A percentile compares a stretch with the other conserved stretches of the same genome.
phyloP scores from a whole-genome alignment of 441 rosid species.

The Pelargonium myrrhifolium region DNA sequence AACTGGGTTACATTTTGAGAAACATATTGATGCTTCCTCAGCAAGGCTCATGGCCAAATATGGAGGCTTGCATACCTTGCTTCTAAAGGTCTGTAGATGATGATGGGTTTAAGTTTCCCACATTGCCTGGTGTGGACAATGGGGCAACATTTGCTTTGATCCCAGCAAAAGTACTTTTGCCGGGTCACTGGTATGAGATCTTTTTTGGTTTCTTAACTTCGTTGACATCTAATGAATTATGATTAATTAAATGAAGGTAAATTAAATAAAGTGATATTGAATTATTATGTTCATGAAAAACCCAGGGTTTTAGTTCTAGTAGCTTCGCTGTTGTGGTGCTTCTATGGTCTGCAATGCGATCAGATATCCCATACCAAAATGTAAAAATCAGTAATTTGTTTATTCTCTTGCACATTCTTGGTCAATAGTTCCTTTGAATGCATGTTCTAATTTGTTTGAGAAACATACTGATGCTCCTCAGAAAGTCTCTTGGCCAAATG shows the following conservation, averaged over 20 bases:
- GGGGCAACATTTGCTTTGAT: background rate
- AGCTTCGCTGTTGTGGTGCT: background rate
- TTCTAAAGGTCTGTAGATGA: slow-evolving; percentile 43
- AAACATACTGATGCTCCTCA: slow-evolving; percentile 35
- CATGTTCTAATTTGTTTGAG: slow-evolving; percentile 13
- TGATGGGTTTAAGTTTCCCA: slow-evolving; percentile 25
- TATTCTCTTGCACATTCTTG: too few species aligned
- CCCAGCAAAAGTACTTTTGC: background rate
- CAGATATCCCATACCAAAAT: too few species aligned
- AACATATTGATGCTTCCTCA: slow-evolving; percentile 35
- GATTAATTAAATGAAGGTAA: background rate
- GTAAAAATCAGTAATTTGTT: too few species aligned
- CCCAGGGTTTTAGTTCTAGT: background rate
- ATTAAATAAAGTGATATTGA: too few species aligned
- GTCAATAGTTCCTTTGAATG: too few species aligned
- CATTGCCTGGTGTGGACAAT: background rate
- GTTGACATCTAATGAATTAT: background rate
- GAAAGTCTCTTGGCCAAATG: slow-evolving; percentile 43
- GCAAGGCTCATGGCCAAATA: slow-evolving; percentile 42
- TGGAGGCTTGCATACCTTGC: slow-evolving; percentile 49
- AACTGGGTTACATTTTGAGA: slow-evolving; percentile 18
- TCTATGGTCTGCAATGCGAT: background rate
- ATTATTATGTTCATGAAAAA: background rate
- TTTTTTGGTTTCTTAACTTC: background rate
- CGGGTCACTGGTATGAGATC: background rate